A percentile compares a stretch with the other conserved stretches of the same genome.
Evolutionary conservation across 2,329 filamentous ascomycete genomes (phyloP).

Genomic region (Cordyceps cateniannulata): DNA sequence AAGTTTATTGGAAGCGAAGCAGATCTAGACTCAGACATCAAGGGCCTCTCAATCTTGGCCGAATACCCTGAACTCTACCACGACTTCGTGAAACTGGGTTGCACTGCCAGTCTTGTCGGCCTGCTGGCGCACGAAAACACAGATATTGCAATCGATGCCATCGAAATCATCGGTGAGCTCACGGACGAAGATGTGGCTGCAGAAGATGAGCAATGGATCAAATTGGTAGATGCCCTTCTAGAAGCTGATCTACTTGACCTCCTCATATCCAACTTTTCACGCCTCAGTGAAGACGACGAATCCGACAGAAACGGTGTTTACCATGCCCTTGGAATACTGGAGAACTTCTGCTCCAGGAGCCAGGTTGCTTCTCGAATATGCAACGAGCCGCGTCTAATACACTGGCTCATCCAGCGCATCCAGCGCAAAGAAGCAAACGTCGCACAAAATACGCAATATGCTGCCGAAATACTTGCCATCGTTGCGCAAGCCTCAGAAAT

Average conservation of each 20-base stretch:
- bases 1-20: conserved; percentile 84
- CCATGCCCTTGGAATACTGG: conserved; percentile 72
- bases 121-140: conserved; percentile 92
- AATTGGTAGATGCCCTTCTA: conserved; percentile 60
- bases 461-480: conserved; percentile 86
- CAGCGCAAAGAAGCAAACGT: conserved; percentile 61
- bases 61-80: conserved; percentile 80
- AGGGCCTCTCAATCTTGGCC: conserved; percentile 75
- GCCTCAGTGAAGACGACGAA: conserved; percentile 67
- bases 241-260: conserved; percentile 68
- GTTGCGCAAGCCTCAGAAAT: conserved; percentile 67
- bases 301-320: conserved; percentile 82
- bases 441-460: conserved; percentile 90
- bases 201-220: conserved; percentile 73
- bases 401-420: conserved; percentile 71
- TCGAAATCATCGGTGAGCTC: conserved; percentile 84
- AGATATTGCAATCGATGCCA: conserved; percentile 86
- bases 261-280: conserved; percentile 68
- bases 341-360: conserved; percentile 73
- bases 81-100: conserved; percentile 72
- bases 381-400: conserved; percentile 57
- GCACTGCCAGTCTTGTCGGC: conserved; percentile 66
- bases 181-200: conserved; percentile 89
- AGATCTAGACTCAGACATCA: conserved; percentile 83
- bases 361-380: conserved; percentile 66